Base-by-base conservation (phyloP, 2,329 filamentous ascomycete genomes). In the Fusarium illudens region DNA sequence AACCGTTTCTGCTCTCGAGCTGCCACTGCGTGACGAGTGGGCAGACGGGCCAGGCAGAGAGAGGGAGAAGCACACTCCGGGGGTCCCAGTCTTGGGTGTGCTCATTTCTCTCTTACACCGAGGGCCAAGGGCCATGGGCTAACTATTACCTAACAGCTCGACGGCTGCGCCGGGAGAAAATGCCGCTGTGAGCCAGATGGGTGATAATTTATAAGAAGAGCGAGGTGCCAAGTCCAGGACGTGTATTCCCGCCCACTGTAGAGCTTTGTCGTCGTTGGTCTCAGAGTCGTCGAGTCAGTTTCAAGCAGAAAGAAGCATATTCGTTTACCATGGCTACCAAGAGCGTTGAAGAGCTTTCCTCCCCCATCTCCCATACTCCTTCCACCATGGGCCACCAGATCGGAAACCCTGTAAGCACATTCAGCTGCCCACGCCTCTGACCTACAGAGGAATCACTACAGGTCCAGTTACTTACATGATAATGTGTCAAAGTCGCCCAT, bases 61-160 rank as follows among this genome's bases (percentile, higher is more conserved):
- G 17, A 7, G 1, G 15, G 9, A 30, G 25, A 25, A 44, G 39
- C 6, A 37, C 34, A 49, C 44, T 30, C 29, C 33, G n/a, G 50
- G 20, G 50, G 34, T 20, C 22, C 30, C 13, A 20, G 17, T 49
- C 52, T 22, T 22, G 42, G 20, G 66, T 60, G 62, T 51, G 25
- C 34, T 55, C 27, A 13, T 67, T 15, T 44, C 37, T 50, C 50
- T 36, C 25, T 32, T 20, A 44, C 8, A 33, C 13, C 32, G 25
- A 36, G 48, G 13, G 32, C 6, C 15, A 30, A 39, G 11, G 22
- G 2, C 39, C 8, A 50, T 67, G 46, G 32, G 36, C 44, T 67
- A 67, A 60, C 30, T 30, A 46, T 67, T 67, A 67, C 64, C 30
- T 67, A 67, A 67, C 50, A 22, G 37, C 39, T 67, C 30, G 55